Evolutionary conservation across 2,329 filamentous ascomycete species (phyloP).

Genomic region (Apiospora rasikravindrae): DNA sequence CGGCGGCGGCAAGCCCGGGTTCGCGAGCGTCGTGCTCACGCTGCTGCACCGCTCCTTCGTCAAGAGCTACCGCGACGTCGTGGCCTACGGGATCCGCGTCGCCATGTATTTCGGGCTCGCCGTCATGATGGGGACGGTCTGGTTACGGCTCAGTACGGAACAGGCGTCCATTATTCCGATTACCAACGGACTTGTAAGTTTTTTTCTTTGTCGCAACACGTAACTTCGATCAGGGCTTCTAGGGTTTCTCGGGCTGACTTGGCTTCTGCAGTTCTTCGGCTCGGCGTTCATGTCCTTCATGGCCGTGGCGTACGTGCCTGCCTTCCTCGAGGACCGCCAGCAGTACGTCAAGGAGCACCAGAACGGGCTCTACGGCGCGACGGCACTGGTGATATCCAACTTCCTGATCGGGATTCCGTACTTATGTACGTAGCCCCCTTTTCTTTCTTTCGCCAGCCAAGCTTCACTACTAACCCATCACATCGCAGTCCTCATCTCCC

Average conservation of each 20-base stretch:
- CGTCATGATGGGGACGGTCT: slow-evolving; percentile 88
- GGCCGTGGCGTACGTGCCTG: slow-evolving; percentile 84
- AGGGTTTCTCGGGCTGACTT: no score
- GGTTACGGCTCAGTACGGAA: slow-evolving; percentile 70
- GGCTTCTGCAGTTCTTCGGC: slow-evolving; percentile 66
- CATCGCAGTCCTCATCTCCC: slow-evolving; percentile 69
- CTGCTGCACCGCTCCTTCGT: slow-evolving; percentile 80
- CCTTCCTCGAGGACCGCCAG: slow-evolving; percentile 78
- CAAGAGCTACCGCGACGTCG: slow-evolving; percentile 83
- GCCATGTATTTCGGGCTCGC: slow-evolving; percentile 79
- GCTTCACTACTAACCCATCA: neutral
- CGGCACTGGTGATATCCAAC: slow-evolving; percentile 76
- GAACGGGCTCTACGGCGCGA: slow-evolving; percentile 80
- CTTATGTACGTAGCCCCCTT: slow-evolving; percentile 56
- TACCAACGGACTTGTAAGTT: slow-evolving; percentile 74
- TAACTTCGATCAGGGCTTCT: no score
- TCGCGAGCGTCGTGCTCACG: slow-evolving; percentile 60
- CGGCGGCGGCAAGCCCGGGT: slow-evolving; percentile 48
- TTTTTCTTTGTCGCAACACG: no score
- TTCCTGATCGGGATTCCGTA: slow-evolving; percentile 84
- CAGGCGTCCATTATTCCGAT: slow-evolving; percentile 81
- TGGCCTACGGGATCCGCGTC: slow-evolving; percentile 82
- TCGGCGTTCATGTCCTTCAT: slow-evolving; percentile 81
- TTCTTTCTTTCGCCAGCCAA: neutral
- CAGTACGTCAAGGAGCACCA: slow-evolving; percentile 78